Base-by-base conservation (phyloP, 2,329 filamentous ascomycete genomes). In the Fusarium sororula region DNA sequence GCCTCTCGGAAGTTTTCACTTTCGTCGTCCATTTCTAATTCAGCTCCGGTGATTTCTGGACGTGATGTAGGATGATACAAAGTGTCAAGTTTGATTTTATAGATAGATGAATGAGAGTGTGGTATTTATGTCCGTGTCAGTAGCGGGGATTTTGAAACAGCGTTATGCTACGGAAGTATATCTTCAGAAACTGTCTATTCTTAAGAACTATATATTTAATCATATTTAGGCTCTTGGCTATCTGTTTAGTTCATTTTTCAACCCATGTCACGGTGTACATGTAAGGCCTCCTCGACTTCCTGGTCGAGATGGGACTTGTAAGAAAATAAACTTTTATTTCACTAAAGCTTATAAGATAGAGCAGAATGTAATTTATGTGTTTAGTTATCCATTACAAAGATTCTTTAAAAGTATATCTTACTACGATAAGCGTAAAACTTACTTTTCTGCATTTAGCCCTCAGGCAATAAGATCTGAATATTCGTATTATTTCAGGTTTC, bases 141-240 rank as follows among this genome's bases (percentile, higher is more conserved):
- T 20, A 4, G 17, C 7, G 13, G 6, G 24, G 4, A 3, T 1
- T 24, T 35, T 3, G 2, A 24, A 20, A 24, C 8, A 7, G n/a
- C 7, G 14, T n/a, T 3, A 35, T 14, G 4, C 8, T 20, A 3
- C 22, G 1, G 1, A 51, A 35, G 22, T 35, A 24, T 24, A 35
- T 24, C 18, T 51, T 11, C 7, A 20, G 28, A 51, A 24, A 12
- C 6, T 51, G 10, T 9, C 4, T 5, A 24, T 20, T 7, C 8
- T 50, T 6, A 17, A 50, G 7, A n/a, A 4, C 8, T 18, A 35
- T 18, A 13, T 18, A 24, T 12, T 14, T 0, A 24, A 32, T 14
- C 7, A 13, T 7, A 3, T 6, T 14, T 7, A 7, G 15, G 28
- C 28, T 32, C 6, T n/a, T 13, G 4, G 11, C 17, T n/a, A 14